Conservation (phyloP, 768 basidiomycete genomes). For the Crassisporium funariophilum region DNA sequence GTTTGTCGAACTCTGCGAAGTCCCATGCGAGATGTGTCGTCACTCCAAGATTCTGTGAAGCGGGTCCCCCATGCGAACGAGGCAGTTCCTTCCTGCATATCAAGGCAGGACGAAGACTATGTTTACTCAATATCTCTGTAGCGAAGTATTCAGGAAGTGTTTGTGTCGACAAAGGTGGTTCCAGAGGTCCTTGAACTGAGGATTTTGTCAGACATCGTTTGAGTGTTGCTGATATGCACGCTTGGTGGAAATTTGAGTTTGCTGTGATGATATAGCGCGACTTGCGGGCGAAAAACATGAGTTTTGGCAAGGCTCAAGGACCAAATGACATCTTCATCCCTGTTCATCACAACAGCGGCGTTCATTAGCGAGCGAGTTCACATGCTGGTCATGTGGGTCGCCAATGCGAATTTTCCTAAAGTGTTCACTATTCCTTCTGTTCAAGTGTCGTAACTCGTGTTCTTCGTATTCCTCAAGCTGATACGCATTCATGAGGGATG, state of each 20-base stretch:
- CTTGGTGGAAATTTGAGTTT: not conserved
- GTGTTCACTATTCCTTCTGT: too few species aligned
- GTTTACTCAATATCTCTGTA: conserved; percentile 51
- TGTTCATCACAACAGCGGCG: too few species aligned
- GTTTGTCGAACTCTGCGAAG: conserved; percentile 67
- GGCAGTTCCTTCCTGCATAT: conserved; percentile 63
- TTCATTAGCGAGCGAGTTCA: too few species aligned
- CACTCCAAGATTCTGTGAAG: conserved; percentile 50
- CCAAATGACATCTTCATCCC: too few species aligned
- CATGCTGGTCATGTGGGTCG: too few species aligned
- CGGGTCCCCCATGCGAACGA: conserved; percentile 62
- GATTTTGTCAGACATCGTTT: conserved; percentile 45
- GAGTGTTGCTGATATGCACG: too few species aligned
- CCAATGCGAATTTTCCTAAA: too few species aligned
- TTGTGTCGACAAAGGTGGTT: conserved; percentile 55
- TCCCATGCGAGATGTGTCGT: conserved; percentile 67
- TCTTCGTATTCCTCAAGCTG: too few species aligned
- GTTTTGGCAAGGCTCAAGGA: too few species aligned
- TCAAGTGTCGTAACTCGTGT: too few species aligned
- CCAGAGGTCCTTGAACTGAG: conserved; percentile 54
- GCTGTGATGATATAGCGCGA: not conserved
- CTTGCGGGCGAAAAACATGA: not conserved
- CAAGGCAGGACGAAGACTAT: conserved; percentile 58
- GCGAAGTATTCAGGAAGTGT: conserved; percentile 68
- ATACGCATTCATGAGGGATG: too few species aligned